Conservation (phyloP, 495 filamentous ascomycete species). For the Corynascus novoguineensis region DNA sequence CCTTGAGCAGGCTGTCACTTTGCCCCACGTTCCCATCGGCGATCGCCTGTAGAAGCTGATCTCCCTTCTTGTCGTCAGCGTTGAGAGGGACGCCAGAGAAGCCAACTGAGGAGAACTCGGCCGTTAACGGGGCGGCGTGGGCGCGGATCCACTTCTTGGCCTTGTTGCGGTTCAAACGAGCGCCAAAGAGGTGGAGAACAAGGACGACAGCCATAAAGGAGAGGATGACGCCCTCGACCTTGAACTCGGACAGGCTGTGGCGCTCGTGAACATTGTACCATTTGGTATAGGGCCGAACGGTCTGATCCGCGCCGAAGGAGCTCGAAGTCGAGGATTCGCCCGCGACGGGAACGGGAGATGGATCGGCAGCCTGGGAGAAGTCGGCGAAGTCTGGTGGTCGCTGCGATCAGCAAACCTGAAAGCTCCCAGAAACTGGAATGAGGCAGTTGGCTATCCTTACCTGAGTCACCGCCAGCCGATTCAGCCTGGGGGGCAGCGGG, state of each 20-base stretch:
- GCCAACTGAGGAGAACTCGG: constrained; percentile 87
- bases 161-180: constrained; percentile 69
- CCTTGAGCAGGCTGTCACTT: constrained; percentile 64
- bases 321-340: constrained; percentile 23
- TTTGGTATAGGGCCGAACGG: constrained; percentile 66
- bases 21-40: constrained; percentile 26
- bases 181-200: constrained; percentile 76
- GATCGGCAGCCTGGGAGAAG: constrained; percentile 63
- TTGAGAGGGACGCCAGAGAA: constrained; percentile 49
- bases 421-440: neutral
- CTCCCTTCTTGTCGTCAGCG: constrained; percentile 33
- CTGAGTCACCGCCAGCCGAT: constrained; percentile 51
- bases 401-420: neutral
- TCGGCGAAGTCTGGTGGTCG: constrained; percentile 76
- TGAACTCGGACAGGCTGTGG: constrained; percentile 71
- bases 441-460: constrained; percentile 37
- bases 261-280: constrained; percentile 98
- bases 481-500: constrained; percentile 42
- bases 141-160: constrained; percentile 75
- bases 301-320: constrained; percentile 41
- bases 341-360: constrained; percentile 44
- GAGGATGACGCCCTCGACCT: constrained; percentile 77
- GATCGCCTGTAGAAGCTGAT: constrained; percentile 38
- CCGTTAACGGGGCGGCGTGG: constrained; percentile 61
- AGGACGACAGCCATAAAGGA: constrained; percentile 67